These are phyloP conservation scores for Colletotrichum sp. DNA, from an alignment of 2,329 filamentous ascomycete genomes.

Conservation along the genomic window DNA sequence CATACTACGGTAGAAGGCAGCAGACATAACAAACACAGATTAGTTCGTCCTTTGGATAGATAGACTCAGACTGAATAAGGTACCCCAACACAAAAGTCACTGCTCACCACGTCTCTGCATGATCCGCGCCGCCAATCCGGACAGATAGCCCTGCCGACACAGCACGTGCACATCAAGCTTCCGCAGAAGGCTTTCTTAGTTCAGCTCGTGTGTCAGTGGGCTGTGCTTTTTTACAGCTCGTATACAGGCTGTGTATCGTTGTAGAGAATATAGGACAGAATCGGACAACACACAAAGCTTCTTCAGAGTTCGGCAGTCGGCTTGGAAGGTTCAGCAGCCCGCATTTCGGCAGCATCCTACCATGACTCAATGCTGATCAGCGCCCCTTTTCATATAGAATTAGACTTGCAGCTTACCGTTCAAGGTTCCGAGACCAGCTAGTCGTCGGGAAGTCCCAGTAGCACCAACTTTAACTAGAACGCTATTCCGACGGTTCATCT, in stretches of 20 bases:
- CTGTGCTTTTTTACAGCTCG: background rate
- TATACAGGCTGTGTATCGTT: too few relatives aligned
- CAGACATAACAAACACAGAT: too few relatives aligned
- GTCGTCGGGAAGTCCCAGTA: background rate
- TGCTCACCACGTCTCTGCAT: background rate
- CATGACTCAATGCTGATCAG: background rate
- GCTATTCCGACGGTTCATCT: background rate
- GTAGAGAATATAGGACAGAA: too few relatives aligned
- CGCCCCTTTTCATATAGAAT: background rate
- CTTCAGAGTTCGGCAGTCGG: background rate
- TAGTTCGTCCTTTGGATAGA: too few relatives aligned
- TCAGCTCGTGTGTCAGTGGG: background rate
- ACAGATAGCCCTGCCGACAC: background rate
- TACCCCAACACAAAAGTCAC: too few relatives aligned
- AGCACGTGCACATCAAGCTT: background rate
- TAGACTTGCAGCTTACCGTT: background rate
- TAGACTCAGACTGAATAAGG: too few relatives aligned
- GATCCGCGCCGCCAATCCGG: background rate
- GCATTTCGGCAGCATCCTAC: background rate
- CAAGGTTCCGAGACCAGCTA: background rate
- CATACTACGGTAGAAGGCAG: fast-evolving
- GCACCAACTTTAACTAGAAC: background rate
- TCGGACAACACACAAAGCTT: fast-evolving
- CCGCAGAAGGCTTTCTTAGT: too few relatives aligned
- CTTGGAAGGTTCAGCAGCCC: background rate